Conservation (phyloP, 2,329 filamentous ascomycete genomes). For the Didymellaceae sp. region DNA sequence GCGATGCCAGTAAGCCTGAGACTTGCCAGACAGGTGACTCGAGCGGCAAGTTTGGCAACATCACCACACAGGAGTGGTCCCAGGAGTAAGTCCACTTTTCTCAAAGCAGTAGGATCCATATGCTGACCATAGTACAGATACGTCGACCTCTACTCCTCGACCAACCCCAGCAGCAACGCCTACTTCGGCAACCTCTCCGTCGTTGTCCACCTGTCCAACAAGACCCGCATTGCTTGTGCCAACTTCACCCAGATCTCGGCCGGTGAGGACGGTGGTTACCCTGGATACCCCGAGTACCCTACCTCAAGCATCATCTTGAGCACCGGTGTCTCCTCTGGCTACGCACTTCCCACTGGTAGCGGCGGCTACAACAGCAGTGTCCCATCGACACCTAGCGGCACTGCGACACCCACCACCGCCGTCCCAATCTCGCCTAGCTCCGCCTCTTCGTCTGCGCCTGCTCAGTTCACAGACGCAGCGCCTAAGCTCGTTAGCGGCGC, state of each 20-base stretch:
- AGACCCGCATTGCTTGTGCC: constrained; percentile 62
- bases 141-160: constrained; percentile 58
- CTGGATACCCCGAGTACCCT: constrained; percentile 49
- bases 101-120: background rate
- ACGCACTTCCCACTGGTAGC: constrained; percentile 23
- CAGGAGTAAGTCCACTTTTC: constrained; percentile 54
- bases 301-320: constrained; percentile 21
- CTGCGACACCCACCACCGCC: constrained; percentile 15
- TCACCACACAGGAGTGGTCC: constrained; percentile 39
- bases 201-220: constrained; percentile 62
- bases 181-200: constrained; percentile 63
- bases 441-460: constrained; percentile 17
- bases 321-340: constrained; percentile 17
- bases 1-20: constrained; percentile 46
- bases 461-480: constrained; percentile 29
- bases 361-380: constrained; percentile 20
- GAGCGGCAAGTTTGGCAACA: constrained; percentile 54
- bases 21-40: constrained; percentile 55
- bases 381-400: constrained; percentile 12
- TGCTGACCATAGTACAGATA: constrained; percentile 46
- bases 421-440: constrained; percentile 23
- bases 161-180: constrained; percentile 47
- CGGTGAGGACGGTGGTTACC: too few relatives aligned
- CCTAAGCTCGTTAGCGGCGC: constrained; percentile 29
- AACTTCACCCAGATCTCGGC: constrained; percentile 64